Percentiles rank a stretch among this genome's conserved stretches.
These are phyloP conservation scores for Jamesozyma gamospora DNA, from an alignment of 805 yeast species.

Conservation along the genomic window DNA sequence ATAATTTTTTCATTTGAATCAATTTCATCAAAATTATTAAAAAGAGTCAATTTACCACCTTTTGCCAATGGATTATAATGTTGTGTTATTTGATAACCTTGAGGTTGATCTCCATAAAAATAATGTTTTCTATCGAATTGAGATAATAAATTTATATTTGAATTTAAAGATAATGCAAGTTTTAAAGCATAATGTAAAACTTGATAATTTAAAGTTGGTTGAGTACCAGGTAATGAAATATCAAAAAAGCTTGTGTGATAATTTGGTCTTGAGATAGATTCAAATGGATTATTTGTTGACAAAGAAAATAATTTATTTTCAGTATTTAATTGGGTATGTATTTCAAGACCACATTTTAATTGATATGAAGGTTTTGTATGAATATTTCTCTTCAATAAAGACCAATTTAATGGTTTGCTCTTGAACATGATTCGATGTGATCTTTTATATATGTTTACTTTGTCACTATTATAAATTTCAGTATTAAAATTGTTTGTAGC, in stretches of 20 bases:
- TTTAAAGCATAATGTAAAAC: constrained; percentile 61
- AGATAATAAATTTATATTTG: constrained; percentile 45
- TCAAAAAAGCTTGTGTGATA: constrained; percentile 68
- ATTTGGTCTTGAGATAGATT: constrained; percentile 48
- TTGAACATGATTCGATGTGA: too few relatives aligned
- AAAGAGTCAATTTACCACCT: constrained; percentile 48
- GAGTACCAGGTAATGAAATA: constrained; percentile 85
- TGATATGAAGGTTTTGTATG: constrained; percentile 13
- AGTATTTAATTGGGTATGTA: constrained; percentile 83
- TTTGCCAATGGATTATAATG: constrained; percentile 69
- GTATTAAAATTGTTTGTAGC: too few relatives aligned
- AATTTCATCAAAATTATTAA: constrained; percentile 44
- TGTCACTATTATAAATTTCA: too few relatives aligned
- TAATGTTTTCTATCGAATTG: constrained; percentile 91
- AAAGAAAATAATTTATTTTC: constrained; percentile 64
- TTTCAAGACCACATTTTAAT: constrained; percentile 81
- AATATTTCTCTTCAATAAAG: too few relatives aligned
- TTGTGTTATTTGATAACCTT: constrained; percentile 94
- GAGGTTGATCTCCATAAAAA: constrained; percentile 92
- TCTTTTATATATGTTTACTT: too few relatives aligned
- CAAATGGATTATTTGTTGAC: constrained; percentile 39
- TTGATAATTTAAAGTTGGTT: constrained; percentile 69
- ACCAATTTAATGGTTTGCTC: too few relatives aligned
- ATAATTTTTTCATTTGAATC: constrained; percentile 37
- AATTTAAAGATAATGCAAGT: constrained; percentile 61